Evolutionary conservation across 257 asterid genomes (phyloP).

Genomic region (Ilex asprella): DNA sequence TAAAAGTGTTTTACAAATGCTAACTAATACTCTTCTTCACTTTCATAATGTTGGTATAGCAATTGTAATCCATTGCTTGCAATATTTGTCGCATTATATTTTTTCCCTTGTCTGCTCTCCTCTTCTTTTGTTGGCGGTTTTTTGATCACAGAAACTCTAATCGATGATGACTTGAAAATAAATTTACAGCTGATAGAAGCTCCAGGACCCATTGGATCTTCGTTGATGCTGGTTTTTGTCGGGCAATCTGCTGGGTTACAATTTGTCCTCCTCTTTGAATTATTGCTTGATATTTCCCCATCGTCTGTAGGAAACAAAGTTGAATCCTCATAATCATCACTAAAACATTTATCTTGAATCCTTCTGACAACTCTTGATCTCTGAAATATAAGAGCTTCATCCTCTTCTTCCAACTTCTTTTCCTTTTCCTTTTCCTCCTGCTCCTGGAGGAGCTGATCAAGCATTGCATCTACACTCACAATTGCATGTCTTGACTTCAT

Average conservation of each 20-base stretch:
- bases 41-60: constrained; percentile 49
- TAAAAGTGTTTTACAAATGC: too few relatives aligned
- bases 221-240: constrained; percentile 21
- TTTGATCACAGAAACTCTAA: constrained; percentile 42
- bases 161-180: constrained; percentile 25
- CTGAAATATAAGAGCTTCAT: constrained; percentile 64
- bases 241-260: constrained; percentile 39
- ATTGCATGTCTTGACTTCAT: constrained; percentile 89
- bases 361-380: constrained; percentile 45
- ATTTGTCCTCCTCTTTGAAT: constrained; percentile 52
- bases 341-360: constrained; percentile 59
- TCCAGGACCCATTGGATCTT: constrained; percentile 12
- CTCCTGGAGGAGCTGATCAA: constrained; percentile 56
- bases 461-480: constrained; percentile 85
- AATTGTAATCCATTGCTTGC: constrained; percentile 37
- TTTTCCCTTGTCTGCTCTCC: constrained; percentile 11
- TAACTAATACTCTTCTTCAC: constrained; percentile 40
- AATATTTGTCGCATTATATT: constrained; percentile 2
- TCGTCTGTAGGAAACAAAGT: constrained; percentile 11
- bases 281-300: constrained; percentile 26
- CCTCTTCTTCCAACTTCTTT: constrained; percentile 56
- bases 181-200: constrained; percentile 18
- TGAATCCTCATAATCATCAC: constrained; percentile 30
- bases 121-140: constrained; percentile 20
- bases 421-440: constrained; percentile 59